Base-by-base conservation (phyloP, 1,284 basidiomycete genomes). In the Mycena citricolor region DNA sequence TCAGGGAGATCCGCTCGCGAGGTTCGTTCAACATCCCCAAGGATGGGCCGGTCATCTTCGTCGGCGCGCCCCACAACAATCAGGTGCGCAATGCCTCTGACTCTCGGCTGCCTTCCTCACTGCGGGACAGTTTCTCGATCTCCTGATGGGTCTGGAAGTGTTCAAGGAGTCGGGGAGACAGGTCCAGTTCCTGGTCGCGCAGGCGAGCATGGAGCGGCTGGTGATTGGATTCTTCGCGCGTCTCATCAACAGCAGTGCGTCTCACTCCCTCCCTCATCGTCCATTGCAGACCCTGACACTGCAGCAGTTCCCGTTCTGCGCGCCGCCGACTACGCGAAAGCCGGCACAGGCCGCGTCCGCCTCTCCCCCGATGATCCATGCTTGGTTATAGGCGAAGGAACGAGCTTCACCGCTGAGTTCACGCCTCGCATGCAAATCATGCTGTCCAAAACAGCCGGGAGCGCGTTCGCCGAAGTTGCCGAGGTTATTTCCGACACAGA, bases 41-140 rank as follows among this genome's bases (percentile, higher is more conserved):
- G 49, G 79, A 91, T 52, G 97, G 94, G 0, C 91, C 97, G 6
- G 82, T 98, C 54, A 94, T 99, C 60, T 97, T 99, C 68, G 95
- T 97, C 39, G 93, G 81, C 36, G 97, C 93, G 11, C 97, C 97
- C 14, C 97, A 99, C 68, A 87, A 90, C 61, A 99, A 99, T 65
- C 93, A 95, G 70, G 91, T 85, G 59, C 44, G 73, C 64, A 32
- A 34, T 35, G n/a, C n/a, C n/a, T n/a, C n/a, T n/a, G n/a, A n/a
- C n/a, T n/a, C n/a, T 20, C 33, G 21, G 26, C n/a, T 31, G 23
- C 40, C 35, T 37, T 8, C 39, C 29, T 42, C 41, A 8, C 34
- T 31, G 47, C 38, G n/a, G 29, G 43, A 14, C 53, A 99, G 90
- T 99, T 99, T 66, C 79, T 99, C 42, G 97, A 99, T 61, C 69